Conservation (phyloP, 768 basidiomycete species). For the Tephrocybe rancida region DNA sequence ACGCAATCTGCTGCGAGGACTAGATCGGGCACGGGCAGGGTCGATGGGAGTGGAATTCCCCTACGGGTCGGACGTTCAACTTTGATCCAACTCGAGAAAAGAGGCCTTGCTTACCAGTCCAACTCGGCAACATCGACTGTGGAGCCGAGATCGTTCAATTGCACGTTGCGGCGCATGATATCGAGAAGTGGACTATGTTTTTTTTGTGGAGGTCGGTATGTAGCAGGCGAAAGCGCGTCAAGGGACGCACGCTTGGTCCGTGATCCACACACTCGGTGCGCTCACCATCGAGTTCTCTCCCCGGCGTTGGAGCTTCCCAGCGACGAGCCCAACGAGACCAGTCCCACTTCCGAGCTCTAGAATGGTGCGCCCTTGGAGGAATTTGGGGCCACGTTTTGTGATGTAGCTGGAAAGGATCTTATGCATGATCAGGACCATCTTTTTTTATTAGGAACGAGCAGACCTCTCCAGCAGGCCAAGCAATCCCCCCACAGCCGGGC, state of each 20-base stretch:
- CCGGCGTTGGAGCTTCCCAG: slow-evolving; percentile 50
- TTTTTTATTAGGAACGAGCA: slow-evolving; percentile 16
- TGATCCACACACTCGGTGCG: slow-evolving; percentile 67
- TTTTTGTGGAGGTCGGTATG: neutral
- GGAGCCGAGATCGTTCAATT: slow-evolving; percentile 58
- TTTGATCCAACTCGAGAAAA: slow-evolving; percentile 4
- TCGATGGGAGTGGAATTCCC: slow-evolving; percentile 61
- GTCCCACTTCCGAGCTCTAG: slow-evolving; percentile 92
- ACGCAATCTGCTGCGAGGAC: slow-evolving; percentile 94
- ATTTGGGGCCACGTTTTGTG: slow-evolving; percentile 49
- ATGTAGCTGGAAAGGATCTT: slow-evolving; percentile 84
- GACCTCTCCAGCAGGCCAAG: slow-evolving; percentile 93
- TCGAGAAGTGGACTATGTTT: slow-evolving; percentile 65
- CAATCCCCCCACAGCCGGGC: slow-evolving; percentile 90
- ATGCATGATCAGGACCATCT: slow-evolving; percentile 10
- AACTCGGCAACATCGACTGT: slow-evolving; percentile 68
- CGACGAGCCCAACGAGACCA: slow-evolving; percentile 88
- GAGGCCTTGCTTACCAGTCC: slow-evolving; percentile 64
- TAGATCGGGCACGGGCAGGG: slow-evolving; percentile 57
- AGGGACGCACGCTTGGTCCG: slow-evolving; percentile 84
- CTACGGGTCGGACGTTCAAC: slow-evolving; percentile 36
- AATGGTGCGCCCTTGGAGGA: slow-evolving; percentile 57
- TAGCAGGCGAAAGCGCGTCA: neutral
- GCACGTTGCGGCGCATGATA: slow-evolving; percentile 79
- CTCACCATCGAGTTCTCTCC: slow-evolving; percentile 29